Evolutionary conservation across 2,329 filamentous ascomycete species (phyloP).

Genomic region (Elsinoe arachidis): DNA sequence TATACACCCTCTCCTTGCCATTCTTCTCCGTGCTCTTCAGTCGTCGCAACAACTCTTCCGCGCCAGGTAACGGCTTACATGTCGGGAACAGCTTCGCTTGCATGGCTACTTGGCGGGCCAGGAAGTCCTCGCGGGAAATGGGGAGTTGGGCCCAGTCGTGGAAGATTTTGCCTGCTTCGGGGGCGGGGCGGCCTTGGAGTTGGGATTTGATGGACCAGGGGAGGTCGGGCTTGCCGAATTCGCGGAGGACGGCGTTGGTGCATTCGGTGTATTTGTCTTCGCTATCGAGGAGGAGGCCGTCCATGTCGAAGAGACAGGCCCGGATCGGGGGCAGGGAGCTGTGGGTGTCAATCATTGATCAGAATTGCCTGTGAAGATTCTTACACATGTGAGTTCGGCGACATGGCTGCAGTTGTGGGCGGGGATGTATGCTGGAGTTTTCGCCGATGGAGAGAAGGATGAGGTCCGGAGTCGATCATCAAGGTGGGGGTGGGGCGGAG

Average conservation of each 20-base stretch:
- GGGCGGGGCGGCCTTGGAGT: slow-evolving; percentile 59
- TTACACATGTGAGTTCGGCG: too few relatives aligned
- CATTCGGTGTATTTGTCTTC: slow-evolving; percentile 82
- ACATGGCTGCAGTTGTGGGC: too few relatives aligned
- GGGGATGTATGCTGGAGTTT: too few relatives aligned
- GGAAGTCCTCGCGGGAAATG: slow-evolving; percentile 61
- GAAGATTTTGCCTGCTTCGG: slow-evolving; percentile 54
- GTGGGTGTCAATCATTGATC: neutral
- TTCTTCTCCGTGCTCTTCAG: slow-evolving; percentile 46
- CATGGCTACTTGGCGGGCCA: slow-evolving; percentile 49
- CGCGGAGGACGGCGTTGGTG: slow-evolving; percentile 71
- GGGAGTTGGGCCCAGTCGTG: slow-evolving; percentile 80
- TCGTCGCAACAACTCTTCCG: slow-evolving; percentile 56
- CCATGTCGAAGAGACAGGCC: slow-evolving; percentile 97
- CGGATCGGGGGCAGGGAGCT: slow-evolving; percentile 60
- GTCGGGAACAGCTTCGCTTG: slow-evolving; percentile 65
- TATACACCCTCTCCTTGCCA: slow-evolving; percentile 45
- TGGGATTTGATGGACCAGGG: slow-evolving; percentile 93
- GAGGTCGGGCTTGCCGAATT: slow-evolving; percentile 64
- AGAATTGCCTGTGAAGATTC: neutral
- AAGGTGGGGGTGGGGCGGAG: neutral
- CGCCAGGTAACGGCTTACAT: slow-evolving; percentile 71
- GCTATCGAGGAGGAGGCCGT: slow-evolving; percentile 86
- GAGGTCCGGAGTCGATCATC: neutral
- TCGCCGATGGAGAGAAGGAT: neutral